Conservation (phyloP, 495 filamentous ascomycete species). For the Rhizodiscina lignyota region DNA sequence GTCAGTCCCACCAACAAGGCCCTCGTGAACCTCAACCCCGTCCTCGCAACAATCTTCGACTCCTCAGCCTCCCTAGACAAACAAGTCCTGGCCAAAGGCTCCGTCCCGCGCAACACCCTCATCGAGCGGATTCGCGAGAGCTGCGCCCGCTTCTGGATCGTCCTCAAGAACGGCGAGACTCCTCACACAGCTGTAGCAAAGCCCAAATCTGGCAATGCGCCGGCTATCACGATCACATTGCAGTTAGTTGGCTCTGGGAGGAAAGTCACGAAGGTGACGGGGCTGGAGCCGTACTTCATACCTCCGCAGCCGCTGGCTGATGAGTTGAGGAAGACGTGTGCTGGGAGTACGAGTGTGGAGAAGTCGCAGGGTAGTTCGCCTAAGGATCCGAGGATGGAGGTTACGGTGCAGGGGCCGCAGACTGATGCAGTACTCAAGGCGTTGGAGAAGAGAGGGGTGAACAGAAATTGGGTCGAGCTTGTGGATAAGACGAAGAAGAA, state of each 20-base stretch:
- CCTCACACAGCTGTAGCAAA: constrained; percentile 24
- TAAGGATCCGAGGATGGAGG: constrained; percentile 49
- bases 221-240: constrained; percentile 40
- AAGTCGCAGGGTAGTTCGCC: constrained; percentile 41
- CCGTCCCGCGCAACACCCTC: constrained; percentile 45
- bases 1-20: constrained; percentile 41
- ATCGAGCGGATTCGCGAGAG: constrained; percentile 39
- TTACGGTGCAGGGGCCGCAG: constrained; percentile 56
- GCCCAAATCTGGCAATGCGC: constrained; percentile 41
- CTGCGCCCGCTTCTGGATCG: constrained; percentile 35
- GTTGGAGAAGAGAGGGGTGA: constrained; percentile 42
- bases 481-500: constrained; percentile 59
- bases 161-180: constrained; percentile 37
- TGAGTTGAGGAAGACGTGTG: constrained; percentile 55
- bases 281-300: constrained; percentile 46
- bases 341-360: constrained; percentile 49
- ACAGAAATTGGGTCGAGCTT: constrained; percentile 45
- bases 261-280: constrained; percentile 46
- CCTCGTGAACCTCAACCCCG: constrained; percentile 44
- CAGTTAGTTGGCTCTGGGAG: constrained; percentile 56
- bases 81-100: constrained; percentile 39
- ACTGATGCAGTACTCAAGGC: constrained; percentile 41
- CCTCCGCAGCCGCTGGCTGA: constrained; percentile 45
- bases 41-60: constrained; percentile 42
- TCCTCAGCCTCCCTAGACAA: constrained; percentile 29